Base-by-base conservation (phyloP, 305 asterid species). In the Rubia balearica region DNA sequence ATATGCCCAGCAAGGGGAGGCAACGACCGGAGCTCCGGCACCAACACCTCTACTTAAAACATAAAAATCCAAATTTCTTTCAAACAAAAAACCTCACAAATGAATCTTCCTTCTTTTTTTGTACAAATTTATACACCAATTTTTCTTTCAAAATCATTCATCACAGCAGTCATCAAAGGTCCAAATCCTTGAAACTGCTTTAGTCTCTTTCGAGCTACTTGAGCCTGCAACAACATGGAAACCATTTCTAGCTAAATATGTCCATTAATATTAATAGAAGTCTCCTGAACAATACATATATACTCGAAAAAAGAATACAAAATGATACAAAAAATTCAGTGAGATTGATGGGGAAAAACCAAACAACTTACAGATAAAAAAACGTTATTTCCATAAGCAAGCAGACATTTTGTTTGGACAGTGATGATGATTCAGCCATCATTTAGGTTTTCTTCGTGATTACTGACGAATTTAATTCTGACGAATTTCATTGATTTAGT, bases 21-120 rank as follows among this genome's bases (percentile, higher is more conserved):
- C 83, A 93, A 78, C 17, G 98, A 97, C 4, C 88, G 86, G 80
- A 93, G 92, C 85, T 93, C 97, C 78, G 98, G 98, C 59, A 97
- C 36, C 36, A 24, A 30, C 36, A 30, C 36, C 36, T 30, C 36
- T 30, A 30, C 36, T 30, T 30, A 30, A 30, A 30, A 30, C 36
- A 30, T 30, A 30, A 30, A 2, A 93, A 40, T 83, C 89, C 78
- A 85, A 53, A 70, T 86, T 88, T 38, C 83, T 76, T 62, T 69
- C 72, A 30, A 30, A 30, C 3, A 30, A 3, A 30, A 30, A 30
- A 30, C 36, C 36, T 30, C 36, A 30, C 1, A 30, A 30, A 30
- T 30, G 36, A 30, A 1, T 30, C 36, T 30, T 1, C 36, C 36
- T 3, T 30, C 36, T 30, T 30, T 30, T 30, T 30, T n/a, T n/a